Percentiles rank a stretch among this genome's conserved stretches.
Evolutionary conservation across 2,329 filamentous ascomycete genomes (phyloP).

Genomic region (Coniochaeta pulveracea): DNA sequence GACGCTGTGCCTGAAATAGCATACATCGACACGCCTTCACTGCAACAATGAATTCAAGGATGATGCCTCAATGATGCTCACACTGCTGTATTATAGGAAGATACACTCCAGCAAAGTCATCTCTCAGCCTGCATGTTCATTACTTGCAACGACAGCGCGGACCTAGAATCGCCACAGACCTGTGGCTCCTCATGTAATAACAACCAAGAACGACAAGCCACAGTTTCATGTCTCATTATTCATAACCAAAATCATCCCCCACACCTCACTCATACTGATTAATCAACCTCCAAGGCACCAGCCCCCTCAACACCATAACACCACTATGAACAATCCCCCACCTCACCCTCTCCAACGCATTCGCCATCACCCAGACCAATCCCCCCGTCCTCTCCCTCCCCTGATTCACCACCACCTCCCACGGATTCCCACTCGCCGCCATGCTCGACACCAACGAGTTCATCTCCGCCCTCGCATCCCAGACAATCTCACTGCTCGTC

Average conservation of each 20-base stretch:
- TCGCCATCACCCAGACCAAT: slow-evolving; percentile 42
- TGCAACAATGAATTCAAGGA: too few relatives aligned
- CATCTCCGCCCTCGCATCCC: slow-evolving; percentile 38
- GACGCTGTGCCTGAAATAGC: too few relatives aligned
- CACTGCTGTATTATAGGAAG: too few relatives aligned
- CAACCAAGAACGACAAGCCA: too few relatives aligned
- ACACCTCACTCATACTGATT: slow-evolving; percentile 13
- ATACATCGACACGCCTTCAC: too few relatives aligned
- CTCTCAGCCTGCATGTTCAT: too few relatives aligned
- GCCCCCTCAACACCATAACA: slow-evolving; percentile 38
- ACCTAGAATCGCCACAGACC: too few relatives aligned
- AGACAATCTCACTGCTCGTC: slow-evolving; percentile 33
- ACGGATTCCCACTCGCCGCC: slow-evolving; percentile 21
- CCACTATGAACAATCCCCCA: slow-evolving; percentile 54
- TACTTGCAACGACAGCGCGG: too few relatives aligned
- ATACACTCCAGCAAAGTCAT: too few relatives aligned
- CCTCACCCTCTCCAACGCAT: slow-evolving; percentile 40
- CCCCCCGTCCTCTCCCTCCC: slow-evolving; percentile 38
- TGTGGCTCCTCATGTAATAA: too few relatives aligned
- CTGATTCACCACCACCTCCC: slow-evolving; percentile 21
- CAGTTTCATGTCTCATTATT: background rate
- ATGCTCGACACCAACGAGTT: slow-evolving; percentile 26
- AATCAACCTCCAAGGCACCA: slow-evolving; percentile 19
- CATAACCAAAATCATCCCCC: background rate
- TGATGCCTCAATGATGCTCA: too few relatives aligned